phyloP scores from a whole-genome alignment of 2,329 filamentous ascomycete species.

The Paecilomyces dactylethromorphus region DNA sequence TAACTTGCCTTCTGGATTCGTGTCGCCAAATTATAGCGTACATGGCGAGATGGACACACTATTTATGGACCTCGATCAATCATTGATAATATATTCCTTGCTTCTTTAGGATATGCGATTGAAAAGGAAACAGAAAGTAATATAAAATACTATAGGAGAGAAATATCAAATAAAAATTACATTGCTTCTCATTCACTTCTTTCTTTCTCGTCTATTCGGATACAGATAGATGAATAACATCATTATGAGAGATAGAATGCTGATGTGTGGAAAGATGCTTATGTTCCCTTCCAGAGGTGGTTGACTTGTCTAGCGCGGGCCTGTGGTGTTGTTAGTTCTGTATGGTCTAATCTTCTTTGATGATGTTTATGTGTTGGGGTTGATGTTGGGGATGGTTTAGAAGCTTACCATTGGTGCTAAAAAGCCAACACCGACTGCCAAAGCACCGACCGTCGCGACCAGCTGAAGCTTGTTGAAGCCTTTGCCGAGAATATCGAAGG shows the following conservation, averaged over 20 bases:
- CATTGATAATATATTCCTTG: too few species aligned
- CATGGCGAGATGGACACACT: too few species aligned
- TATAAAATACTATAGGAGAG: too few species aligned
- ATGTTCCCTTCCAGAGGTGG: background rate
- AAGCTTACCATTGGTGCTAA: constrained; percentile 74
- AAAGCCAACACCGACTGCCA: constrained; percentile 68
- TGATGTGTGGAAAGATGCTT: background rate
- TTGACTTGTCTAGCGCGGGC: background rate
- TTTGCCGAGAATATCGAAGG: constrained; percentile 88
- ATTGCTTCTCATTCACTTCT: too few species aligned
- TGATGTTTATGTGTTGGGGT: background rate
- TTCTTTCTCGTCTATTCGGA: too few species aligned
- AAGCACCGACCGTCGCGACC: constrained; percentile 72
- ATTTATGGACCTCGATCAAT: too few species aligned
- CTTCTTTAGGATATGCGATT: too few species aligned
- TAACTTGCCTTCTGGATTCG: too few species aligned
- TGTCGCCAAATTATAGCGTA: too few species aligned
- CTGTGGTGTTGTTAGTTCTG: background rate
- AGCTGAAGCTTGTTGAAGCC: constrained; percentile 89
- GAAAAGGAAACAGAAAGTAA: too few species aligned
- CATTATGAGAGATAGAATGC: background rate
- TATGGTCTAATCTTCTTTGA: background rate
- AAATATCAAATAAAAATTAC: too few species aligned
- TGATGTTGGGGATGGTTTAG: background rate
- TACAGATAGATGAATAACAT: too few species aligned